Evolutionary conservation across 2,329 filamentous ascomycete genomes (phyloP), one percentile per base, ranked within the genome.

Genomic region (Penicillium sclerotigenum): DNA sequence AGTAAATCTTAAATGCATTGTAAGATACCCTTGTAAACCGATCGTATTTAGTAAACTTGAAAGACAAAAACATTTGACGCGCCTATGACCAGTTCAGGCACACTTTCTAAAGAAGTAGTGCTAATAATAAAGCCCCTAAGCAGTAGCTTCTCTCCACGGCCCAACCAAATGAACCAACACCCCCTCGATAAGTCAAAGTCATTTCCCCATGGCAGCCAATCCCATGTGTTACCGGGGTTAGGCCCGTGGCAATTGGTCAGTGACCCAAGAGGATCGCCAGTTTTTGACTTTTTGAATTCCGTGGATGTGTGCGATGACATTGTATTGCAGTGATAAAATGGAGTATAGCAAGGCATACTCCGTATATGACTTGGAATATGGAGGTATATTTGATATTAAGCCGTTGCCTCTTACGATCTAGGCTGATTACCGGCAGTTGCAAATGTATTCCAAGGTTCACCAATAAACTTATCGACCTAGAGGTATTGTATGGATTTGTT

Each of bases 171-270:
- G 37, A 47, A 52, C 54, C 22, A 50, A 22, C 52, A 42, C 42
- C 52, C 55, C 41, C 45, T 66, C 55, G 64, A 66, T 64, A 66
- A 66, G 58, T 54, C 59, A 51, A 57, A 55, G 61, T 58, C 64
- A 60, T 59, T 60, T 60, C 41, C 51, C 16, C 34, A 37, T 26
- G 16, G 42, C 38, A 37, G 55, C 63, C 64, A 66, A 65, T 65
- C 62, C 57, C 47, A 48, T 47, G 49, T 38, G 40, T n/a, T 22
- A 28, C 43, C 42, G 45, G 42, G 48, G 41, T 50, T 43, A n/a
- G 28, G 20, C 47, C 43, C 37, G 40, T 58, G 56, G 56, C 55
- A 47, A 66, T 66, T 66, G 64, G 64, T 56, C 54, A 42, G 31
- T 33, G 16, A 37, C 46, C 53, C 43, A 56, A 50, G 54, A 66